phyloP scores from a whole-genome alignment of 257 asterid genomes.

The Buddleja alternifolia region DNA sequence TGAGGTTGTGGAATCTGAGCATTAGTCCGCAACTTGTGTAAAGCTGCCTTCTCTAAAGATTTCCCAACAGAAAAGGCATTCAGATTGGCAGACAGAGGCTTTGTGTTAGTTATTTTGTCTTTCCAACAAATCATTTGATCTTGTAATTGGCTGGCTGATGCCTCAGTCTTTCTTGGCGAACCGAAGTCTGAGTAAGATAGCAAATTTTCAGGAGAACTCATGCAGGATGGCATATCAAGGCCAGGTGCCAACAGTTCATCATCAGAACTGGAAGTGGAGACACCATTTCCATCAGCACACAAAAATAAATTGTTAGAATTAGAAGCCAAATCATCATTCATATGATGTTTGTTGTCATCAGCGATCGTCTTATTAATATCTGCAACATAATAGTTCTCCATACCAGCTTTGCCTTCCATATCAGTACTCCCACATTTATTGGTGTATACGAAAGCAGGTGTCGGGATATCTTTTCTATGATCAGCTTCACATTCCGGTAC shows the following conservation, averaged over 20 bases:
- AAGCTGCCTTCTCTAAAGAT: constrained; percentile 33
- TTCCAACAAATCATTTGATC: constrained; percentile 35
- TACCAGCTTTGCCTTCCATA: constrained; percentile 32
- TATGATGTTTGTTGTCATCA: constrained; percentile 31
- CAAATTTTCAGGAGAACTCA: constrained; percentile 54
- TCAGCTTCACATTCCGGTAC: constrained; percentile 39
- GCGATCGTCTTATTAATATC: constrained; percentile 34
- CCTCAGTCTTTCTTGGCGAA: constrained; percentile 22
- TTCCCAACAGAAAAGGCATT: constrained; percentile 25
- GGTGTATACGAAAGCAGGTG: constrained; percentile 34
- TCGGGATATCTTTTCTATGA: constrained; percentile 34
- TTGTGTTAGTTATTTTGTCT: constrained; percentile 33
- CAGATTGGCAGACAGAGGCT: constrained; percentile 36
- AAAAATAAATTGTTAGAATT: constrained; percentile 28
- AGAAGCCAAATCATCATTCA: constrained; percentile 30
- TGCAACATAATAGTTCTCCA: constrained; percentile 25
- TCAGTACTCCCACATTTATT: constrained; percentile 23
- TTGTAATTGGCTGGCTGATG: constrained; percentile 38
- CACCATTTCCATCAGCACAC: constrained; percentile 34
- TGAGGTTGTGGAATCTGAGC: constrained; percentile 30
- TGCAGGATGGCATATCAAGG: constrained; percentile 39
- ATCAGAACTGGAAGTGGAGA: constrained; percentile 38
- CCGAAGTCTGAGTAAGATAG: constrained; percentile 36
- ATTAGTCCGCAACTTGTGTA: constrained; percentile 29
- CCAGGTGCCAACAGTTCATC: constrained; percentile 42